A percentile compares a stretch with the other conserved stretches of the same genome.
phyloP scores from a whole-genome alignment of 306 rosid genomes.

The Citrullus amarus region DNA sequence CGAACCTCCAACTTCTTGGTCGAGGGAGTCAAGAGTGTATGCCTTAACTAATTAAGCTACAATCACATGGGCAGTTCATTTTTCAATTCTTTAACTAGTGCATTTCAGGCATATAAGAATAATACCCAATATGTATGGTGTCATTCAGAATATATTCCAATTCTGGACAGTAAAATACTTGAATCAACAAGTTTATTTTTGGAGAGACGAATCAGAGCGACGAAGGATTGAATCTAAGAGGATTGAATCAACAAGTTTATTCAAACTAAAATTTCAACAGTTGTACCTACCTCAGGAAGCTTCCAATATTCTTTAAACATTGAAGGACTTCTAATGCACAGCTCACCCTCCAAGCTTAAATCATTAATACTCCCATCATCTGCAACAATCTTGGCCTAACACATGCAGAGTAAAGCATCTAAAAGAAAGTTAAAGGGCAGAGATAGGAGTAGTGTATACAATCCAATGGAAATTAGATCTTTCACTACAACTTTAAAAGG shows the following conservation, averaged over 20 bases:
- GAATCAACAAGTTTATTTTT: no score
- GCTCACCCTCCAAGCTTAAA: conserved; percentile 43
- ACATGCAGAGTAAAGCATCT: conserved; percentile 2
- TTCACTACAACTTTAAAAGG: background rate
- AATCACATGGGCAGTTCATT: background rate
- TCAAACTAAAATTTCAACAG: background rate
- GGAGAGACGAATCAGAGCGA: no score
- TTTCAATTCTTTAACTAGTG: background rate
- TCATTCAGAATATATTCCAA: background rate
- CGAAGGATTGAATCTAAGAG: no score
- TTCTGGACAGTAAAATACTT: no score
- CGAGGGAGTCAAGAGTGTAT: no score
- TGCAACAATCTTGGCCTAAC: conserved; percentile 52
- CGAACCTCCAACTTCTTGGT: no score
- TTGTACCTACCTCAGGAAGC: conserved; percentile 52
- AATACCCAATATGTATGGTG: background rate
- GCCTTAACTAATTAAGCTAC: no score
- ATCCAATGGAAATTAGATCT: background rate
- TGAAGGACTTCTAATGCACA: conserved; percentile 76
- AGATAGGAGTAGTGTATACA: background rate
- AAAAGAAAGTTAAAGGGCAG: background rate
- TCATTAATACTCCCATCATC: conserved; percentile 33
- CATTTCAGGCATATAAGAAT: background rate
- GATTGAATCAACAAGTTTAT: no score
- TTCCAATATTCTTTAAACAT: conserved; percentile 88